A percentile compares a stretch with the other conserved stretches of the same genome.
These are phyloP conservation scores for Dentipellis fragilis DNA, from an alignment of 768 basidiomycete genomes.

Conservation along the genomic window DNA sequence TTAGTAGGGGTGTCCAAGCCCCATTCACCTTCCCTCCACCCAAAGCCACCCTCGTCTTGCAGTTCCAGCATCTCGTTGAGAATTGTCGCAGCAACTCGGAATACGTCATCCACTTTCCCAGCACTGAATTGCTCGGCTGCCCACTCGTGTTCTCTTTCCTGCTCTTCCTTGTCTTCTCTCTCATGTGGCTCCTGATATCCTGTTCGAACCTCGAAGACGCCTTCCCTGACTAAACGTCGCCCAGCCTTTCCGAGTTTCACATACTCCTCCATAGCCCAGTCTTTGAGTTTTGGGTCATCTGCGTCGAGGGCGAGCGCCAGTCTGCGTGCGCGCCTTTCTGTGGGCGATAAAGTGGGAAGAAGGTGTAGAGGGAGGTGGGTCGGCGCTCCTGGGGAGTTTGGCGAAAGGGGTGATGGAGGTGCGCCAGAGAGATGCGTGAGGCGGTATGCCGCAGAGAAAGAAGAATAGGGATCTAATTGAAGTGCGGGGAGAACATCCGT, in stretches of 20 bases:
- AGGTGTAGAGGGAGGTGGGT: conserved; percentile 7
- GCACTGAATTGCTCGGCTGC: conserved; percentile 9
- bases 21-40: background rate
- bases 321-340: conserved; percentile 10
- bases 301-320: conserved; percentile 12
- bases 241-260: conserved; percentile 9
- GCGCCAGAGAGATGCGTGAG: conserved; percentile 10
- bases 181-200: conserved; percentile 1
- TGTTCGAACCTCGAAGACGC: conserved; percentile 11
- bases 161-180: conserved; percentile 9
- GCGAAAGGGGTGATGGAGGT: conserved; percentile 4
- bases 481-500: conserved; percentile 14
- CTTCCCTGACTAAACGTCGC: conserved; percentile 11
- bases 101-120: conserved; percentile 12
- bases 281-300: conserved; percentile 10
- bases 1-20: background rate
- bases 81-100: conserved; percentile 7
- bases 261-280: conserved; percentile 15
- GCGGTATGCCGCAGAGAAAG: conserved; percentile 13
- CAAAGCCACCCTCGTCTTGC: conserved; percentile 9
- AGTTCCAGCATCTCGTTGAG: conserved; percentile 10
- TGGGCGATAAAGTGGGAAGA: conserved; percentile 5
- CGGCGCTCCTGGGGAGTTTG: background rate
- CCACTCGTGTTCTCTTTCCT: conserved; percentile 12
- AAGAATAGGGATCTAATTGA: conserved; percentile 12